Evolutionary conservation across 441 rosid species (phyloP), one percentile per base, ranked within the genome.

Genomic region (Raphanus hybrid): DNA sequence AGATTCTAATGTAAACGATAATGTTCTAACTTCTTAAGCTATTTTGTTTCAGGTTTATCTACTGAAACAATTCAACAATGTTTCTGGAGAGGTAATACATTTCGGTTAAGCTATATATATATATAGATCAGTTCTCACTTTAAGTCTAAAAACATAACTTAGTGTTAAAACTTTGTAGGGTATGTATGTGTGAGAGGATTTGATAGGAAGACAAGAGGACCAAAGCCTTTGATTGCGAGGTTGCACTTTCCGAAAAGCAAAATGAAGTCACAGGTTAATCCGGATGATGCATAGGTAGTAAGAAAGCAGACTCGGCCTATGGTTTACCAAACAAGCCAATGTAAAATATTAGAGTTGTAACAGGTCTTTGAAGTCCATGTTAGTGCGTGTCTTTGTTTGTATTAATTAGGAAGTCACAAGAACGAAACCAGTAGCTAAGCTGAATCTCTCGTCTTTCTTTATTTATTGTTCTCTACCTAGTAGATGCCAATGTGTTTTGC

Each of bases 181-280:
- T 84, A 55, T 55, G 87, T 88, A 41, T 88, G 90, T 70, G 88
- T 85, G 64, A 78, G 89, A 67, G 92, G 89, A 57, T 85, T 84
- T 64, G 86, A 88, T 52, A 75, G 80, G 59, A 70, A 76, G 58
- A 75, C 84, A 23, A 82, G 82, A 29, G 90, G 79, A 68, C 89
- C 89, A 0, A 83, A 79, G 39, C 92, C 90, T 27, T 77, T 87
- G 85, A 74, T 84, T 48, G 90, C 88, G n/a, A 72, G 90, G 65
- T 70, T 88, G 73, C 92, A 88, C 59, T 83, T 88, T 76, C 85
- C 87, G 4, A 85, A 73, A 27, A 84, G 92, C 78, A 88, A 73
- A 57, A 64, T 64, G 84, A 77, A 8, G 75, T 18, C 80, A 5
- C 70, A 58, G 43, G 66, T 35, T 55, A 70, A 23, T 15, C 50